Evolutionary conservation across 2,329 filamentous ascomycete species (phyloP).

Genomic region (Ramularia endophylla): DNA sequence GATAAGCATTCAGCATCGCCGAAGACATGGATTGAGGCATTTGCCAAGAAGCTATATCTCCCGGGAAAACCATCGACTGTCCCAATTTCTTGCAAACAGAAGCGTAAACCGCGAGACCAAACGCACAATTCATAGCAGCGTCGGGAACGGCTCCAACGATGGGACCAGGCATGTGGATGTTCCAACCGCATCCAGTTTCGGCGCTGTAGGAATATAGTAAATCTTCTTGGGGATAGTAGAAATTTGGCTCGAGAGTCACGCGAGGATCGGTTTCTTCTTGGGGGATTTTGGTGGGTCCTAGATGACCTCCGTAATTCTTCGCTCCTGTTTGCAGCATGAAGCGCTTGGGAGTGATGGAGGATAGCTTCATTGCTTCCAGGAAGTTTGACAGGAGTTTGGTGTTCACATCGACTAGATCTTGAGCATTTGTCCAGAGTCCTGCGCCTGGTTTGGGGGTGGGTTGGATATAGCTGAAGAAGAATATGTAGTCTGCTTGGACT

Average conservation of each 20-base stretch:
- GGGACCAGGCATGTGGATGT: slow-evolving; percentile 42
- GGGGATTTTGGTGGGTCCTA: slow-evolving; percentile 41
- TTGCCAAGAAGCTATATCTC: slow-evolving; percentile 43
- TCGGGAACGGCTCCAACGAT: slow-evolving; percentile 48
- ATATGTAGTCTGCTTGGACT: slow-evolving; percentile 41
- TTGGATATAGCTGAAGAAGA: slow-evolving; percentile 53
- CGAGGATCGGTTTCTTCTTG: slow-evolving; percentile 44
- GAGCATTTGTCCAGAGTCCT: slow-evolving; percentile 45
- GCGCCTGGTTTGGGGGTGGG: slow-evolving; percentile 40
- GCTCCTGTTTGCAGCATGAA: slow-evolving; percentile 49
- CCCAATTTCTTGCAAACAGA: slow-evolving; percentile 39
- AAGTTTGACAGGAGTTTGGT: slow-evolving; percentile 47
- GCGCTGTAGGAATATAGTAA: slow-evolving; percentile 39
- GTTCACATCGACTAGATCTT: slow-evolving; percentile 47
- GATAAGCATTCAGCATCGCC: slow-evolving; percentile 45
- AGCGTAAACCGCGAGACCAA: slow-evolving; percentile 47
- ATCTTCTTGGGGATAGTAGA: slow-evolving; percentile 53
- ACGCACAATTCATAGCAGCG: slow-evolving; percentile 46
- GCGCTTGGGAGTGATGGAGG: slow-evolving; percentile 40
- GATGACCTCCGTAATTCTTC: slow-evolving; percentile 48
- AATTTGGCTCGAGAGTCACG: slow-evolving; percentile 44
- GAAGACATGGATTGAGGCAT: slow-evolving; percentile 35
- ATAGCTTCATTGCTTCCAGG: slow-evolving; percentile 38
- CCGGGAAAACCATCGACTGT: slow-evolving; percentile 40
- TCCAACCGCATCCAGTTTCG: slow-evolving; percentile 37